Base-by-base conservation (phyloP, 2,329 filamentous ascomycete genomes). In the Ophidiomyces ophidiicola region DNA sequence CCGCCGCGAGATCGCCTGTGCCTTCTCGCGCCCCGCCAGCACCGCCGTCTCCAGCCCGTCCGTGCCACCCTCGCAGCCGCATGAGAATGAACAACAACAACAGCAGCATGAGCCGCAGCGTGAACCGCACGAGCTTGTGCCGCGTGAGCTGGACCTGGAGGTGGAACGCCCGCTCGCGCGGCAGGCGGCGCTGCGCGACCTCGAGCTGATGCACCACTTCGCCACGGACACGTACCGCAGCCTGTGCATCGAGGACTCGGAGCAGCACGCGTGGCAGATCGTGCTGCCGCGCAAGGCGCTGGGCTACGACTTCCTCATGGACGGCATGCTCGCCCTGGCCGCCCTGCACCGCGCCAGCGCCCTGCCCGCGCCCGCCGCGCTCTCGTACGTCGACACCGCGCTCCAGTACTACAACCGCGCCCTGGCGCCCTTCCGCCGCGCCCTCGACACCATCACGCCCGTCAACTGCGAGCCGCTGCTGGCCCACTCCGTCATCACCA, bases 161-260 rank as follows among this genome's bases (percentile, higher is more conserved):
- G 12, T 20, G 21, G 23, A 18, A 4, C 8, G 23, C 15, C 15
- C 37, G 5, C 33, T 39, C 15, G 30, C 37, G 5, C 29, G 37
- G 6, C 18, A 26, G 23, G 33, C 37, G 11, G 37, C 37, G 4
- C 17, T 57, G 8, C 53, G 55, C 3, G 68, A 70, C 41, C 56
- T 72, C 6, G 68, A 71, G 43, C 49, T 72, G 31, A 69, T 72
- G 64, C 67, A 71, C 45, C 64, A 64, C 19, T 72, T 65, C 59
- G 62, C 66, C 1, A 68, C 63, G 0, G 58, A 57, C 12, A 70
- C 67, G 0, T 71, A 61, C 46, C 56, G 56, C 15, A 62, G 60
- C 25, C 57, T 69, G 10, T 57, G 50, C 35, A 57, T 53, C n/a
- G 45, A 53, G 8, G 38, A 50, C 2, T 46, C 51, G 0, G 54